Percentiles rank a stretch among this genome's conserved stretches.
Conservation (phyloP, 208 protist species). For the Trypanosomatidae sp. region DNA sequence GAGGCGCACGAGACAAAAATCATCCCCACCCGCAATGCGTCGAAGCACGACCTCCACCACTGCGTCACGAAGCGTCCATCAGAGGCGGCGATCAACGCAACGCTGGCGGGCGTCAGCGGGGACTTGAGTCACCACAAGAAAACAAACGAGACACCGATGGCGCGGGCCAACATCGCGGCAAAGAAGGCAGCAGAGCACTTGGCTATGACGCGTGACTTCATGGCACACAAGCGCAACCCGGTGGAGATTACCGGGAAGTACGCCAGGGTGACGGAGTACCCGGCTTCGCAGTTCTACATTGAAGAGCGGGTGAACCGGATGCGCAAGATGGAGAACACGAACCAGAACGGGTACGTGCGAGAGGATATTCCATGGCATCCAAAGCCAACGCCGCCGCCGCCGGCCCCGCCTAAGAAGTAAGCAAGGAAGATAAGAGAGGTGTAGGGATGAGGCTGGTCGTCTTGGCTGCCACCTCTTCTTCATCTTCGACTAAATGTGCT, state of each 20-base stretch:
- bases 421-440: too few relatives aligned
- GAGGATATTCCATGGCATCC: slow-evolving; percentile 59
- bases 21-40: slow-evolving; percentile 20
- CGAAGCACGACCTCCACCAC: slow-evolving; percentile 19
- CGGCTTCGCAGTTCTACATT: slow-evolving; percentile 19
- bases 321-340: slow-evolving; percentile 62
- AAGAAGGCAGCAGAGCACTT: slow-evolving; percentile 58
- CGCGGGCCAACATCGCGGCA: slow-evolving; percentile 63
- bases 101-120: slow-evolving; percentile 33
- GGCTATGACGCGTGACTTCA: slow-evolving; percentile 67
- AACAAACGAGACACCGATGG: slow-evolving; percentile 47
- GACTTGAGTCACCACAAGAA: slow-evolving; percentile 29
- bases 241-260: too few relatives aligned
- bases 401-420: slow-evolving; percentile 43
- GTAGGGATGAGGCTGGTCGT: too few relatives aligned
- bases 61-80: slow-evolving; percentile 36
- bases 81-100: slow-evolving; percentile 20
- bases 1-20: slow-evolving; percentile 32
- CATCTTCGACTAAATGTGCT: too few relatives aligned
- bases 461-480: too few relatives aligned
- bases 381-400: slow-evolving; percentile 12
- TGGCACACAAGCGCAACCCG: slow-evolving; percentile 31
- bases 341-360: slow-evolving; percentile 59
- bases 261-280: too few relatives aligned
- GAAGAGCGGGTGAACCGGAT: slow-evolving; percentile 28